Conservation (phyloP, 2,329 filamentous ascomycete genomes). For the Aspergillus floridensis region DNA sequence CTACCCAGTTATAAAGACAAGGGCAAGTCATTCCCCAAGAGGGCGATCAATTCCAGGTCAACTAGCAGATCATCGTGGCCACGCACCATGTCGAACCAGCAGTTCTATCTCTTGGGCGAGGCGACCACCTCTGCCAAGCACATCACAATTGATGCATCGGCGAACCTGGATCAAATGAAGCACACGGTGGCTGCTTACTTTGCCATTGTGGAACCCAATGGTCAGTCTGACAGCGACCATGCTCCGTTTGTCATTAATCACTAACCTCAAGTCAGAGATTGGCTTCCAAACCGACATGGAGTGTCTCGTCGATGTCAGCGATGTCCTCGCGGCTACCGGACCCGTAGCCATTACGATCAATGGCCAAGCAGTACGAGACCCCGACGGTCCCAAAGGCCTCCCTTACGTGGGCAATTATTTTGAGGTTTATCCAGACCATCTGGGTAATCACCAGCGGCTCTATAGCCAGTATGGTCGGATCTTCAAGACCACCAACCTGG, state of each 20-base stretch:
- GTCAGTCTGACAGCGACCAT: slow-evolving; percentile 8
- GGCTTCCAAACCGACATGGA: slow-evolving; percentile 18
- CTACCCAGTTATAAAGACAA: background rate
- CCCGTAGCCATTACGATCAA: slow-evolving; percentile 29
- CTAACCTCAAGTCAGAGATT: slow-evolving; percentile 15
- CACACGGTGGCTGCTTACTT: slow-evolving; percentile 29
- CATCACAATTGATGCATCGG: slow-evolving; percentile 22
- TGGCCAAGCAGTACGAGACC: slow-evolving; percentile 29
- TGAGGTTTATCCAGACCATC: slow-evolving; percentile 57
- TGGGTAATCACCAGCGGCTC: slow-evolving; percentile 56
- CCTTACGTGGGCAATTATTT: slow-evolving; percentile 53
- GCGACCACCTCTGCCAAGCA: slow-evolving; percentile 17
- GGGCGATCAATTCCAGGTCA: background rate
- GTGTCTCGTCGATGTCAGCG: slow-evolving; percentile 15
- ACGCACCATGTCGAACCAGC: slow-evolving; percentile 18
- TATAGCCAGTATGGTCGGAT: slow-evolving; percentile 55
- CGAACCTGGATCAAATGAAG: slow-evolving; percentile 20
- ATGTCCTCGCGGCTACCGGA: slow-evolving; percentile 12
- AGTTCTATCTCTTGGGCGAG: slow-evolving; percentile 25
- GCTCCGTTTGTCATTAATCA: background rate
- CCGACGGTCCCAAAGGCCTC: slow-evolving; percentile 23
- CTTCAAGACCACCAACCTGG: slow-evolving; percentile 55
- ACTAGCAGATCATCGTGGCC: background rate
- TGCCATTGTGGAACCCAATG: slow-evolving; percentile 30
- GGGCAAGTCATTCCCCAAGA: background rate